A percentile compares a stretch with the other conserved stretches of the same genome.
Conservation (phyloP, 805 yeast species). For the Sugiyamaella boreocaroliniensis region DNA sequence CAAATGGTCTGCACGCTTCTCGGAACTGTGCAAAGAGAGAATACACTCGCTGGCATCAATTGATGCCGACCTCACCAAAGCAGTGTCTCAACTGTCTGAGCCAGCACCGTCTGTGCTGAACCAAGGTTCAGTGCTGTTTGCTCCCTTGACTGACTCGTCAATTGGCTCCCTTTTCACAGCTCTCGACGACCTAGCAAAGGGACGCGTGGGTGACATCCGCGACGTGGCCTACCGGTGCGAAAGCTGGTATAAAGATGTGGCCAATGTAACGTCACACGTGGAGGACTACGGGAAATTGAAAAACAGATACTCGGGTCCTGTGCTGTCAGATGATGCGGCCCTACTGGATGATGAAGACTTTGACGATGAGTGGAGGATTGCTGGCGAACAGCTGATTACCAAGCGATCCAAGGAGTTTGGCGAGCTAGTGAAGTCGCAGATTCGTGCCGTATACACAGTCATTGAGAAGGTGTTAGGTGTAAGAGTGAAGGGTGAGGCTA, state of each 20-base stretch:
- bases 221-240: not conserved
- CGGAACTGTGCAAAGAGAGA: not conserved
- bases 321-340: not conserved
- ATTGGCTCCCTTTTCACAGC: constrained; percentile 1
- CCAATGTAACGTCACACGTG: not conserved
- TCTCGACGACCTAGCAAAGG: constrained; percentile 4
- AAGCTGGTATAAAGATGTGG: not conserved
- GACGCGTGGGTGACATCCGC: constrained; percentile 2
- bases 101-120: not conserved
- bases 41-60: not conserved
- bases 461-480: not conserved
- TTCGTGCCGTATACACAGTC: not conserved
- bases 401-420: not conserved
- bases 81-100: no score
- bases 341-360: constrained; percentile 8
- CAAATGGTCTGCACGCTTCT: constrained; percentile 2
- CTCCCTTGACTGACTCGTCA: not conserved
- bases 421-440: not conserved
- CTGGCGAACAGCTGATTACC: not conserved
- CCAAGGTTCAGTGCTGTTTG: not conserved
- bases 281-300: constrained; percentile 7
- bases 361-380: constrained; percentile 12
- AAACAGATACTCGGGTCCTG: not conserved
- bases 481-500: not conserved
- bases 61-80: not conserved